A percentile compares a stretch with the other conserved stretches of the same genome.
Conservation (phyloP, 805 yeast species). For the Hyphopichia homilentoma region DNA sequence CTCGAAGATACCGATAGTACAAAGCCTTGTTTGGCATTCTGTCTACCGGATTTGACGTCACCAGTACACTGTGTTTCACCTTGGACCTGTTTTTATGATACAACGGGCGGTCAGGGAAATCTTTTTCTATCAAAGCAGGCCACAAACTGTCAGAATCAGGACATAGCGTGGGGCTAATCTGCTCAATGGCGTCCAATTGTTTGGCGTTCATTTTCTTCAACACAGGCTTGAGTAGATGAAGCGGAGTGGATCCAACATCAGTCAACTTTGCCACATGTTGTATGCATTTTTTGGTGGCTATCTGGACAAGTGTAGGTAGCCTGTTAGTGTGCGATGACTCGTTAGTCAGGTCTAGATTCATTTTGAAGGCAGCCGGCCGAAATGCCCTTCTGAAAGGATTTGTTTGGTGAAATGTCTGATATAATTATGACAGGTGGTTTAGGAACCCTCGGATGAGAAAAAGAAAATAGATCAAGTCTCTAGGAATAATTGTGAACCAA, state of each 20-base stretch:
- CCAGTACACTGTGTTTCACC: not conserved
- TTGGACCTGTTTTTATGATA: conserved; percentile 1
- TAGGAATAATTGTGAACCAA: too few species aligned
- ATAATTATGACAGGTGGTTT: too few species aligned
- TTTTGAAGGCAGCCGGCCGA: not conserved
- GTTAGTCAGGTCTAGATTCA: not conserved
- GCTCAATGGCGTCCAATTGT: conserved; percentile 40
- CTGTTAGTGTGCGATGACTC: not conserved
- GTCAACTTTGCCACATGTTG: conserved; percentile 17
- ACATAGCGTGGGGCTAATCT: conserved; percentile 37
- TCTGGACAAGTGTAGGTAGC: conserved; percentile 4
- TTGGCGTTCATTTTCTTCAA: conserved; percentile 42
- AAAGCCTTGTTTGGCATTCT: conserved; percentile 34
- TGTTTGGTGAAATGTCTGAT: not conserved
- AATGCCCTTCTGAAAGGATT: not conserved
- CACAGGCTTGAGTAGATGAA: conserved; percentile 47
- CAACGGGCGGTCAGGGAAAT: conserved; percentile 45
- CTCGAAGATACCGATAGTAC: conserved; percentile 36
- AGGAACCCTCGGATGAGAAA: too few species aligned
- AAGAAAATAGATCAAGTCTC: too few species aligned
- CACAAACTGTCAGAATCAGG: conserved; percentile 45
- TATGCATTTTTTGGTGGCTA: conserved; percentile 11
- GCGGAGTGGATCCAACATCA: conserved; percentile 30
- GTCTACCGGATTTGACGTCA: not conserved
- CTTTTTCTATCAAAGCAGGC: conserved; percentile 41